Evolutionary conservation across 495 filamentous ascomycete species (phyloP).

Genomic region (Penicillium desertorum): DNA sequence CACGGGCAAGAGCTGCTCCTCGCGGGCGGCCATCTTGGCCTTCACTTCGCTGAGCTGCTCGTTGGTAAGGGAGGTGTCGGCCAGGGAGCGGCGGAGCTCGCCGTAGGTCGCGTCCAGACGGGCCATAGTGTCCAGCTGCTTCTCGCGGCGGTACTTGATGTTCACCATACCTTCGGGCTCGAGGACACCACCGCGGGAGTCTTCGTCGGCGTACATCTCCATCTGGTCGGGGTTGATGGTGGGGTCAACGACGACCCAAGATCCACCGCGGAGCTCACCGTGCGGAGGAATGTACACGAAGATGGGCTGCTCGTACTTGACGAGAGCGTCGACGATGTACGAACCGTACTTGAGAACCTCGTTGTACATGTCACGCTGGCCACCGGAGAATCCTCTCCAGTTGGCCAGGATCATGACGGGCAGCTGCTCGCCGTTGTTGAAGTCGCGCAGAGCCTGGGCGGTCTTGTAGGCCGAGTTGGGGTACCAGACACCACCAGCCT

Average conservation of each 20-base stretch:
- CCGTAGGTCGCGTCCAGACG: conserved; percentile 84
- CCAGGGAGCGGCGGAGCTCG: conserved; percentile 72
- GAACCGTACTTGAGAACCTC: conserved; percentile 99
- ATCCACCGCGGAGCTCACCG: conserved; percentile 96
- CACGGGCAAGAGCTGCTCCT: conserved; percentile 84
- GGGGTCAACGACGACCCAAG: conserved; percentile 98
- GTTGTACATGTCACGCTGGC: conserved; percentile 99
- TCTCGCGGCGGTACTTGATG: conserved; percentile 97
- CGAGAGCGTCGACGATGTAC: conserved; percentile 96
- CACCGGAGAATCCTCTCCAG: conserved; percentile 99
- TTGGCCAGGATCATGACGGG: conserved; percentile 99
- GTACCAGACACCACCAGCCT: conserved; percentile 99
- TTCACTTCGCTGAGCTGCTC: conserved; percentile 78
- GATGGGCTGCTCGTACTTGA: conserved; percentile 97
- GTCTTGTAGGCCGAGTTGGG: conserved; percentile 99
- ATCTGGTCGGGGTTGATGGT: conserved; percentile 95
- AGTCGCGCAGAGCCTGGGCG: conserved; percentile 95
- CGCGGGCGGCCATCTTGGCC: conserved; percentile 80
- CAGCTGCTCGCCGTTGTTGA: conserved; percentile 98
- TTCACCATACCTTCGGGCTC: conserved; percentile 97
- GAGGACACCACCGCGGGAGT: conserved; percentile 92
- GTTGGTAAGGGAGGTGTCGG: conserved; percentile 64
- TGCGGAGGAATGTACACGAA: conserved; percentile 98
- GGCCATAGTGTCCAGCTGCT: conserved; percentile 97
- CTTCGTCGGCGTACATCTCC: conserved; percentile 99